Conservation (phyloP, 331 rosid genomes). For the Dryas integrifolia region DNA sequence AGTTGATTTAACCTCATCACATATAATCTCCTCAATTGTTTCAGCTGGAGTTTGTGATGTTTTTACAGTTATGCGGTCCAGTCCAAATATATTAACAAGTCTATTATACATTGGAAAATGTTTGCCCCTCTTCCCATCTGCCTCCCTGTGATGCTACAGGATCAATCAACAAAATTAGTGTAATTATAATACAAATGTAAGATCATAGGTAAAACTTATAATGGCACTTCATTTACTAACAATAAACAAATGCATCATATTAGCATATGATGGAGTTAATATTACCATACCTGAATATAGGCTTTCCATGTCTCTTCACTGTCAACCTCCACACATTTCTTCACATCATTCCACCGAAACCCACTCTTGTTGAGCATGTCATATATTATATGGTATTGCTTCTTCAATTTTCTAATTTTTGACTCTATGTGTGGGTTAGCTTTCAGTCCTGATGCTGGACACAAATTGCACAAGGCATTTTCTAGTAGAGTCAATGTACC, state of each 20-base stretch:
- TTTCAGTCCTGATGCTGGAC: constrained; percentile 3
- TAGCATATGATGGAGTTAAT: neutral
- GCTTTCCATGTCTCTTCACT: constrained; percentile 14
- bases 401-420: constrained; percentile 6
- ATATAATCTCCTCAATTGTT: constrained; percentile 6
- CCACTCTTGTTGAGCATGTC: constrained; percentile 12
- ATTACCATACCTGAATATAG: constrained; percentile 22
- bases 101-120: constrained; percentile 12
- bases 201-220: neutral
- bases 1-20: constrained; percentile 4
- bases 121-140: constrained; percentile 10
- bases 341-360: constrained; percentile 23
- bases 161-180: neutral
- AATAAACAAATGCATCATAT: no score
- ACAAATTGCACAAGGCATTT: neutral
- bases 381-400: neutral
- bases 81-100: constrained; percentile 2
- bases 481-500: constrained; percentile 2
- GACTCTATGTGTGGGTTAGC: constrained; percentile 27
- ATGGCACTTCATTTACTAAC: constrained; percentile 3
- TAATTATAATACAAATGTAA: neutral
- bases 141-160: constrained; percentile 19
- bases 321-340: constrained; percentile 18
- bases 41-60: neutral
- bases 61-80: neutral